Conservation (phyloP, 768 basidiomycete genomes). For the Mycena maculata region DNA sequence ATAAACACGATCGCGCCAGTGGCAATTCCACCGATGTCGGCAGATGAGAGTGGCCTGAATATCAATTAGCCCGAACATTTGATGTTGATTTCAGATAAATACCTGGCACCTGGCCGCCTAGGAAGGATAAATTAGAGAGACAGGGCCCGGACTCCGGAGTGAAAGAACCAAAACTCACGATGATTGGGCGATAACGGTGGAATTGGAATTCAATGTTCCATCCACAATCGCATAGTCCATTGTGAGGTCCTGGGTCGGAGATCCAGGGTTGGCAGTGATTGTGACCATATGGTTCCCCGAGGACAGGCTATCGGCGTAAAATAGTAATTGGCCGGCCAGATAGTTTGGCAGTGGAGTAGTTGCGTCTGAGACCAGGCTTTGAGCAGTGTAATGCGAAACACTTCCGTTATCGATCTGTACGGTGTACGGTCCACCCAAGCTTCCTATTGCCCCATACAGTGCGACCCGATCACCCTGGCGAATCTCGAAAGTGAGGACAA, state of each 20-base stretch:
- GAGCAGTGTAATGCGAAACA: neutral
- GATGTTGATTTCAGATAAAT: no score
- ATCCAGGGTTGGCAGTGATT: neutral
- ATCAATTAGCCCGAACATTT: no score
- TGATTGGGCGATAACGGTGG: neutral
- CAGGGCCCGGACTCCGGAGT: no score
- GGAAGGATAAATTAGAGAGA: no score
- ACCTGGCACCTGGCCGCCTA: no score
- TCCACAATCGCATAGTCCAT: constrained; percentile 1
- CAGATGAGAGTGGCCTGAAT: no score
- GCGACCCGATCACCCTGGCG: constrained; percentile 21
- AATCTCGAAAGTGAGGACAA: neutral
- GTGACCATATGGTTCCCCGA: constrained; percentile 10
- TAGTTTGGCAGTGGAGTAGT: neutral
- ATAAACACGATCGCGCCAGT: no score
- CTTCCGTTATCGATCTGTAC: constrained; percentile 5
- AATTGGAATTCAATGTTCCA: neutral
- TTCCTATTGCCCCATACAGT: constrained; percentile 18
- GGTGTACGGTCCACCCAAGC: constrained; percentile 5
- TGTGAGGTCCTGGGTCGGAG: neutral
- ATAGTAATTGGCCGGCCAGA: constrained; percentile 14
- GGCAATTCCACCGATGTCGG: no score
- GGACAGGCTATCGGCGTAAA: constrained; percentile 8
- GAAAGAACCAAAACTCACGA: neutral
- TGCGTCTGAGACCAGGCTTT: neutral